A percentile compares a stretch with the other conserved stretches of the same genome.
Evolutionary conservation across 176 grass and related monocot species (phyloP).

Genomic region (bread wheat (Triticum aestivum)): DNA sequence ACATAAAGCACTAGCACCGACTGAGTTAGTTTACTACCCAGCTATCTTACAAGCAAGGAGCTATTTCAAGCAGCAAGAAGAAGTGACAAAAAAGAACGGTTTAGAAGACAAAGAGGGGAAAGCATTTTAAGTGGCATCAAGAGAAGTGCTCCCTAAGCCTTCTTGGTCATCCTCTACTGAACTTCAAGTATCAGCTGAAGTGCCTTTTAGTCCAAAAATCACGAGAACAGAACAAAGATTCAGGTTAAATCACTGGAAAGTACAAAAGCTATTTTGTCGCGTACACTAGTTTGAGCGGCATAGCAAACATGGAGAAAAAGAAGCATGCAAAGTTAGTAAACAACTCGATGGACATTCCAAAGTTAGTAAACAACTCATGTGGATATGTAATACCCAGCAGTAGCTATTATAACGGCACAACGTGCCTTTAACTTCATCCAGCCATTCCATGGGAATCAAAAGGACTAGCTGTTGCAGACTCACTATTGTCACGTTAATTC

Average conservation of each 20-base stretch:
- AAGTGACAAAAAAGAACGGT: not conserved
- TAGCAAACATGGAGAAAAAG: not conserved
- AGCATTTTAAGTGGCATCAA: not conserved
- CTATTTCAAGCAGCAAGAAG: not conserved
- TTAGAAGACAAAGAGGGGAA: not conserved
- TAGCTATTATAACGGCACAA: not conserved
- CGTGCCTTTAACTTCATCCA: not conserved
- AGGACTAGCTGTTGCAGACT: not conserved
- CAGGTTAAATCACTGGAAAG: not conserved
- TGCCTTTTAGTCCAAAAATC: slow-evolving; percentile 4
- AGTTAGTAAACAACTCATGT: not conserved
- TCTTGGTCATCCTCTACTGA: not conserved
- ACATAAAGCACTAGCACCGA: not conserved
- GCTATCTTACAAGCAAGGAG: not conserved
- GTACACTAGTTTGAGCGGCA: not conserved
- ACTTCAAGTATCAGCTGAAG: not conserved
- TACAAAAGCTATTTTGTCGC: not conserved
- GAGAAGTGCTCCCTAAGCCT: slow-evolving; percentile 19
- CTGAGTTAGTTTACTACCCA: not conserved
- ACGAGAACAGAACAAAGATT: not conserved
- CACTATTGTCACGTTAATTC: not conserved
- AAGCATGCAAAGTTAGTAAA: not conserved
- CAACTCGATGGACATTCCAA: not conserved
- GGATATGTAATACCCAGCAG: not conserved
- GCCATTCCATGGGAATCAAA: not conserved